Evolutionary conservation across 1,139 yeast genomes (phyloP).

Genomic region (Yamadazyma atmosphaerica): DNA sequence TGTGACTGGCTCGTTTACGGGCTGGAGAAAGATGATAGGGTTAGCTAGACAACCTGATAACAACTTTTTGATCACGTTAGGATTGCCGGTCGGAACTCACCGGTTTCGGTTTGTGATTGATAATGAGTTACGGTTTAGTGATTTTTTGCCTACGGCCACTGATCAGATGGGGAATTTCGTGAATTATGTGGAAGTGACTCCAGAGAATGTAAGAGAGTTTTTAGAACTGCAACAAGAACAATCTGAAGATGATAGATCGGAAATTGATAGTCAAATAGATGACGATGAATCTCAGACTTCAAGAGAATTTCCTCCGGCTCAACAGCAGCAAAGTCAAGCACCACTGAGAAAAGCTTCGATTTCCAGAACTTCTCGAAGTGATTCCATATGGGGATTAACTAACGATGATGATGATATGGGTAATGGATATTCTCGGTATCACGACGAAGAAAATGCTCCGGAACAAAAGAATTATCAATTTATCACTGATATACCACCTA

Average conservation of each 20-base stretch:
- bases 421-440: slow-evolving; percentile 73
- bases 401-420: slow-evolving; percentile 81
- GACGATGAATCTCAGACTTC: slow-evolving; percentile 12
- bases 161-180: slow-evolving; percentile 55
- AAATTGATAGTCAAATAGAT: slow-evolving; percentile 8
- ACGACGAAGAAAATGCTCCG: slow-evolving; percentile 54
- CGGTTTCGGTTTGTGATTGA: slow-evolving; percentile 49
- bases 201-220: slow-evolving; percentile 37
- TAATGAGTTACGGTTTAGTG: slow-evolving; percentile 48
- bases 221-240: slow-evolving; percentile 23
- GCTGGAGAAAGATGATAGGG: slow-evolving; percentile 54
- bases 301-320: slow-evolving; percentile 6
- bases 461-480: slow-evolving; percentile 39
- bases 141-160: slow-evolving; percentile 49
- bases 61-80: slow-evolving; percentile 40
- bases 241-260: slow-evolving; percentile 13
- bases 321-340: slow-evolving; percentile 4
- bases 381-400: slow-evolving; percentile 57
- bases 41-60: slow-evolving; percentile 49
- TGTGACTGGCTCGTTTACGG: slow-evolving; percentile 51
- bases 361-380: slow-evolving; percentile 34
- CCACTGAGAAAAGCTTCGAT: slow-evolving; percentile 29
- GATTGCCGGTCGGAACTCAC: slow-evolving; percentile 50
- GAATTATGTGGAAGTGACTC: slow-evolving; percentile 49
- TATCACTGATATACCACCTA: slow-evolving; percentile 79